Conservation (phyloP, 371 early-diverging fungal species). For the Vairimorpha ceranae region DNA sequence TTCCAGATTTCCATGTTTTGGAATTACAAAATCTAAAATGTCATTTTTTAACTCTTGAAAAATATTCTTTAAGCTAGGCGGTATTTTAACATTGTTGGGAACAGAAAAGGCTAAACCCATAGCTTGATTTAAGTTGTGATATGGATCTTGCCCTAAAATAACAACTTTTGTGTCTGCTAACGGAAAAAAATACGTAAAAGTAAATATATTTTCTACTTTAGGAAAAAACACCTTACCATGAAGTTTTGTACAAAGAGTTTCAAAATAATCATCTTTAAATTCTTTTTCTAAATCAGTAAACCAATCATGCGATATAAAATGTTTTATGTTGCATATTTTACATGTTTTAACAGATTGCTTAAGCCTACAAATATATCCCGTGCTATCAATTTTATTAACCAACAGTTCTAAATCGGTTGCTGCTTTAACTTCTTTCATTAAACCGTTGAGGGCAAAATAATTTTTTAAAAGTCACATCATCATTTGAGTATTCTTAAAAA, state of each 20-base stretch:
- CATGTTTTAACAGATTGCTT: not conserved
- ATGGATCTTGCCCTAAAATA: slow-evolving; percentile 72
- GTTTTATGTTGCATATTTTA: slow-evolving; percentile 27
- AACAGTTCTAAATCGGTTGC: too few relatives aligned
- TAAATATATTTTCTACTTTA: slow-evolving; percentile 40
- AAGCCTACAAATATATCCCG: too few relatives aligned
- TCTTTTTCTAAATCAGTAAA: slow-evolving; percentile 39
- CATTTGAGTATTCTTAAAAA: too few relatives aligned
- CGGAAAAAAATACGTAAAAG: slow-evolving; percentile 48
- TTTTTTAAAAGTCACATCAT: too few relatives aligned
- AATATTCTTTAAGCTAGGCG: slow-evolving; percentile 85
- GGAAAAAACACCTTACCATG: slow-evolving; percentile 51
- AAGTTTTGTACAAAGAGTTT: slow-evolving; percentile 33
- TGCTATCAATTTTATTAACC: too few relatives aligned
- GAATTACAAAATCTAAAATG: slow-evolving; percentile 43
- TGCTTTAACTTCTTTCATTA: too few relatives aligned
- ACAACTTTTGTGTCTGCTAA: slow-evolving; percentile 58
- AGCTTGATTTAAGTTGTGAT: slow-evolving; percentile 81
- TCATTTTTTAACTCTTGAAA: slow-evolving; percentile 69
- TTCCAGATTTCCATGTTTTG: slow-evolving; percentile 66
- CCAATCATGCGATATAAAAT: slow-evolving; percentile 41
- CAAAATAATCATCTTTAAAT: slow-evolving; percentile 56
- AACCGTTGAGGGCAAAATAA: too few relatives aligned
- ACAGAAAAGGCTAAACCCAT: slow-evolving; percentile 72
- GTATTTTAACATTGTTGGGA: slow-evolving; percentile 66